A percentile compares a stretch with the other conserved stretches of the same genome.
These are phyloP conservation scores for Xylariaceae sp. DNA, from an alignment of 2,329 filamentous ascomycete genomes.

Conservation along the genomic window DNA sequence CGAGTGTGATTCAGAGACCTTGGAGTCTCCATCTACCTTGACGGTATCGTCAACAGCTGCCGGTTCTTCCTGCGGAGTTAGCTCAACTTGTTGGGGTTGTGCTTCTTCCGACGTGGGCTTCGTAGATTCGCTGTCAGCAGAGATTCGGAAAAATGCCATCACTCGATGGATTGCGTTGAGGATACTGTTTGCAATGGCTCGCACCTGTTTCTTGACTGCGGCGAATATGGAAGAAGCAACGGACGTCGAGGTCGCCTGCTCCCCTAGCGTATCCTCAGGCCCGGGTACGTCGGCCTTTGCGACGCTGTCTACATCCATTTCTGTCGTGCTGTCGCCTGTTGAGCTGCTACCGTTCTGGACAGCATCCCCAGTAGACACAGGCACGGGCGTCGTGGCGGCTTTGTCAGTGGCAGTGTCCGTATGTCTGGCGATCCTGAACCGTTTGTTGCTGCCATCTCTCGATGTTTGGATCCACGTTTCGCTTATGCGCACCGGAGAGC, in stretches of 20 bases:
- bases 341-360: constrained; percentile 8
- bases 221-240: constrained; percentile 13
- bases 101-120: constrained; percentile 15
- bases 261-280: neutral
- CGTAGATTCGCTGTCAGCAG: constrained; percentile 18
- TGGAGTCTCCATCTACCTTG: neutral
- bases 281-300: neutral
- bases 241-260: constrained; percentile 3
- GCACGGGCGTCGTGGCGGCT: neutral
- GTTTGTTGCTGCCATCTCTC: constrained; percentile 36
- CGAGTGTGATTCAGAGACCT: too few species aligned
- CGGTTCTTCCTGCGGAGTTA: constrained; percentile 2
- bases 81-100: constrained; percentile 2
- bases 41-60: constrained; percentile 1
- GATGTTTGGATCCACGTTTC: constrained; percentile 39
- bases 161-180: constrained; percentile 15
- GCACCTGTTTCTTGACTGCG: constrained; percentile 24
- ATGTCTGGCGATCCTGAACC: constrained; percentile 33
- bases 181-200: constrained; percentile 16
- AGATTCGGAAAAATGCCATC: constrained; percentile 17
- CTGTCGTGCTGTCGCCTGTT: constrained; percentile 1
- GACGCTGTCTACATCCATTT: constrained; percentile 3
- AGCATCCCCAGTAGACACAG: constrained; percentile 4
- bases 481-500: constrained; percentile 27
- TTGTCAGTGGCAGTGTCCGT: constrained; percentile 7